Percentiles rank a stretch among this genome's conserved stretches.
These are phyloP conservation scores for Penicillium mononematosum DNA, from an alignment of 495 filamentous ascomycete genomes.

Conservation along the genomic window DNA sequence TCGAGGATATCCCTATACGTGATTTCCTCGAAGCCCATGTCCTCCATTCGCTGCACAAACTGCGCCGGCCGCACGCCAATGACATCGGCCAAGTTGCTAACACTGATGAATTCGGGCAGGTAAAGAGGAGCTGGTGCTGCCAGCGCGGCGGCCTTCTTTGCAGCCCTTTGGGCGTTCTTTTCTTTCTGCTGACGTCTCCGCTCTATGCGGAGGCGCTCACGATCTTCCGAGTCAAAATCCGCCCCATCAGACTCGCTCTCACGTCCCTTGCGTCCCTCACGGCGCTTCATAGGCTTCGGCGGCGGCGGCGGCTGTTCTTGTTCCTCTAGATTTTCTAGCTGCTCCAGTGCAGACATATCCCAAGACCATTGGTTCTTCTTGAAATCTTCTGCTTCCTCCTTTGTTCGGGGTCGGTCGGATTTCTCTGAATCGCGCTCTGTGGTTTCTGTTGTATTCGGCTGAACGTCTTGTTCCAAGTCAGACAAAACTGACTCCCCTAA, in stretches of 20 bases:
- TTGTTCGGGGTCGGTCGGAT: background rate
- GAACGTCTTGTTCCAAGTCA: constrained; percentile 8
- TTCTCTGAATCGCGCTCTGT: constrained; percentile 3
- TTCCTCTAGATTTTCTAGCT: constrained; percentile 20
- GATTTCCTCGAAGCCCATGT: constrained; percentile 78
- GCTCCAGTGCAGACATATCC: constrained; percentile 36
- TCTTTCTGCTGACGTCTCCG: constrained; percentile 49
- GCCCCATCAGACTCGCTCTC: constrained; percentile 32
- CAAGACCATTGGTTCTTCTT: constrained; percentile 35
- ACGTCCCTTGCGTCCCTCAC: constrained; percentile 27
- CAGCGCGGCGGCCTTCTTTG: constrained; percentile 30
- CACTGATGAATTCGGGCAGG: constrained; percentile 87
- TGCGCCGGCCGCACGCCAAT: constrained; percentile 68
- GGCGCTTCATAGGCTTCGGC: constrained; percentile 28
- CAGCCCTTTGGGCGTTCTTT: constrained; percentile 38
- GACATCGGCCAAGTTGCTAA: constrained; percentile 76
- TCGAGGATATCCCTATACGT: constrained; percentile 79
- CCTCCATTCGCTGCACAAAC: constrained; percentile 71
- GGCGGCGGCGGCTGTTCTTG: constrained; percentile 13
- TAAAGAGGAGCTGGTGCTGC: constrained; percentile 62
- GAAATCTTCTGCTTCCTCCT: constrained; percentile 12
- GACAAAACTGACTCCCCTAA: constrained; percentile 19
- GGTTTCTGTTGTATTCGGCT: background rate
- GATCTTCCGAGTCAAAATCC: constrained; percentile 39
- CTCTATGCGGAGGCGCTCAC: constrained; percentile 34